A percentile compares a stretch with the other conserved stretches of the same genome.
Evolutionary conservation across 352 stramenopile genomes (phyloP).

Genomic region (Globisporangium uncinulatum): DNA sequence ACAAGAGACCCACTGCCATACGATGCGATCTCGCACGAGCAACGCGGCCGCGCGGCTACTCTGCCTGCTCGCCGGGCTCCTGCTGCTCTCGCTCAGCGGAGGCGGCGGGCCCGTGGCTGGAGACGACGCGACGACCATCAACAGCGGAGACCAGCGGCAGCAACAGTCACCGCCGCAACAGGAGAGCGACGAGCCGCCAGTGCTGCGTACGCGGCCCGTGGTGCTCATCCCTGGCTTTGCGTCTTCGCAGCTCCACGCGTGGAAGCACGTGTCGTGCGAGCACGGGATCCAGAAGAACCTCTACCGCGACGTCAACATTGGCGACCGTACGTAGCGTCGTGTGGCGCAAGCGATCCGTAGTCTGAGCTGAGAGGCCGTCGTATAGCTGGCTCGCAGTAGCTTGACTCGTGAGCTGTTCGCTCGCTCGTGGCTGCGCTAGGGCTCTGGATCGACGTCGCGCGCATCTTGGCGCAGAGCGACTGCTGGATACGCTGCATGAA

Average conservation of each 20-base stretch:
- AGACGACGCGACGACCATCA: constrained; percentile 2
- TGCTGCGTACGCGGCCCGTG: constrained; percentile 40
- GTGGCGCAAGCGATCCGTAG: too few relatives aligned
- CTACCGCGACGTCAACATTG: constrained; percentile 70
- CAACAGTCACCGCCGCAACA: background rate
- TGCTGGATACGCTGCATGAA: constrained; percentile 80
- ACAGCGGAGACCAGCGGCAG: background rate
- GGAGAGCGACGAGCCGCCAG: background rate
- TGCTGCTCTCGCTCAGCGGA: constrained; percentile 14
- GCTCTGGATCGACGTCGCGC: constrained; percentile 68
- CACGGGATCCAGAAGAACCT: constrained; percentile 70
- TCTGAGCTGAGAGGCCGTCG: too few relatives aligned
- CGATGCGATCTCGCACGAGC: too few relatives aligned
- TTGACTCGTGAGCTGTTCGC: too few relatives aligned
- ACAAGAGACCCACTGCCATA: too few relatives aligned
- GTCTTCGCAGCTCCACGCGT: constrained; percentile 72
- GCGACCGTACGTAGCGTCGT: constrained; percentile 60
- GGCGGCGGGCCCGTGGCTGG: constrained; percentile 9
- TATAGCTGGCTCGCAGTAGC: too few relatives aligned
- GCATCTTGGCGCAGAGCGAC: constrained; percentile 62
- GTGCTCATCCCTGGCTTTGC: constrained; percentile 74
- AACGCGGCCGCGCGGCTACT: constrained; percentile 1
- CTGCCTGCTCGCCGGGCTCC: constrained; percentile 9
- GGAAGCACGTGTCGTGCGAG: constrained; percentile 50
- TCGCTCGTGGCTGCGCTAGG: constrained; percentile 23